A percentile compares a stretch with the other conserved stretches of the same genome.
phyloP scores from a whole-genome alignment of 2,329 filamentous ascomycete genomes.

The Simplicillium sp. region DNA sequence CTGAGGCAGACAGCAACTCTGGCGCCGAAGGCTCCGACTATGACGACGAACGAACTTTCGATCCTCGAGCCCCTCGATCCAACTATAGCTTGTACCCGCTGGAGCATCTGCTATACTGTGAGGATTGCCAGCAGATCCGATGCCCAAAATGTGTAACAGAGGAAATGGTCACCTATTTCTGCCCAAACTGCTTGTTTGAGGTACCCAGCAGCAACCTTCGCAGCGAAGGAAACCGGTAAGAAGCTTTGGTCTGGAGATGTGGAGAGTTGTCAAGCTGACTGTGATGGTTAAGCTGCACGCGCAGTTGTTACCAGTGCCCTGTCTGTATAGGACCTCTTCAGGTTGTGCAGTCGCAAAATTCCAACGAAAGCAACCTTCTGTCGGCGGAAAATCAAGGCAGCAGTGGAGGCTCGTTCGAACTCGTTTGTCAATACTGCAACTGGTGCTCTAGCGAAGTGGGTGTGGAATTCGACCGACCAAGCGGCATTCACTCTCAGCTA shows the following conservation, averaged over 20 bases:
- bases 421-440: slow-evolving; percentile 83
- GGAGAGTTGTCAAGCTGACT: neutral
- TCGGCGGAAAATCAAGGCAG: slow-evolving; percentile 25
- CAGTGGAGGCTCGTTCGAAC: slow-evolving; percentile 54
- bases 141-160: slow-evolving; percentile 87
- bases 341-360: slow-evolving; percentile 59
- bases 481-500: slow-evolving; percentile 75
- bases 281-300: slow-evolving; percentile 58
- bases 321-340: slow-evolving; percentile 74
- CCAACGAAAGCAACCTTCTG: slow-evolving; percentile 33
- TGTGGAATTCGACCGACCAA: slow-evolving; percentile 81
- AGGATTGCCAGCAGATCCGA: slow-evolving; percentile 93
- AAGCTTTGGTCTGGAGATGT: neutral
- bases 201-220: slow-evolving; percentile 88
- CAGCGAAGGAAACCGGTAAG: slow-evolving; percentile 83
- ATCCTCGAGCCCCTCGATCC: slow-evolving; percentile 73
- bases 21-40: slow-evolving; percentile 34
- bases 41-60: slow-evolving; percentile 71
- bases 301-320: slow-evolving; percentile 94
- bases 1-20: slow-evolving; percentile 20
- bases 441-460: slow-evolving; percentile 89
- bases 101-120: slow-evolving; percentile 90
- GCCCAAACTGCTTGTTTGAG: slow-evolving; percentile 91
- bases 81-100: slow-evolving; percentile 90
- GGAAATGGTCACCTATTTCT: slow-evolving; percentile 92